Evolutionary conservation across 257 asterid species (phyloP), one percentile per base, ranked within the genome.

Genomic region (Solanum pinnatisectum): DNA sequence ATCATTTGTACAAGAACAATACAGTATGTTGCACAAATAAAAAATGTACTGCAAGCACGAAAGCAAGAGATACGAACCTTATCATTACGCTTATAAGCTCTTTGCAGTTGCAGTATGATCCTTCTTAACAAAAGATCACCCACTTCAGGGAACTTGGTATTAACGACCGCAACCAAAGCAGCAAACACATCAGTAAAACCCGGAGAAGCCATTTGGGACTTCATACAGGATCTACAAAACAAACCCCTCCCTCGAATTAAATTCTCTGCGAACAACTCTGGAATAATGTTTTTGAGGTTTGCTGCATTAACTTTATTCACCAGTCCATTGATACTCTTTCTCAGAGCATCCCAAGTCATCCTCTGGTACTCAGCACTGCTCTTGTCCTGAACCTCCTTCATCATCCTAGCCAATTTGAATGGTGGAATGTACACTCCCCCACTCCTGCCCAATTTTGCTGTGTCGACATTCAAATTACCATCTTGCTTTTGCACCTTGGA

Each of bases 201-300:
- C 1, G 99, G 98, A 71, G 98, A 96, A 46, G 99, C 98, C 97
- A 96, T 95, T 60, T 96, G 99, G 77, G 99, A 96, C 92, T 96
- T 96, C 98, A 96, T 95, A 90, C 99, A 95, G 0, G 98, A 95
- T 25, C 97, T 93, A 71, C 99, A 96, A 46, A 96, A 96, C 10
- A 96, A 73, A 25, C 99, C 98, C 87, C 98, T 93, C 84, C 99
- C 99, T 16, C 99, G 88, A 30, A 96, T 95, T 83, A 96, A 90
- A 87, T 96, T 96, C 93, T 96, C 99, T 0, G 97, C 95, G 89
- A 95, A 95, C 88, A 96, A 87, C 91, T 96, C 99, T 0, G 98
- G 99, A 49, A 95, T 93, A 4, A 96, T 95, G 78, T 96, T 96
- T 89, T 96, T 97, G 32, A 95, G 88, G 71, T 97, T 97, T 0